Evolutionary conservation across 2,329 filamentous ascomycete species (phyloP).

Genomic region (Diaporthe velutina): DNA sequence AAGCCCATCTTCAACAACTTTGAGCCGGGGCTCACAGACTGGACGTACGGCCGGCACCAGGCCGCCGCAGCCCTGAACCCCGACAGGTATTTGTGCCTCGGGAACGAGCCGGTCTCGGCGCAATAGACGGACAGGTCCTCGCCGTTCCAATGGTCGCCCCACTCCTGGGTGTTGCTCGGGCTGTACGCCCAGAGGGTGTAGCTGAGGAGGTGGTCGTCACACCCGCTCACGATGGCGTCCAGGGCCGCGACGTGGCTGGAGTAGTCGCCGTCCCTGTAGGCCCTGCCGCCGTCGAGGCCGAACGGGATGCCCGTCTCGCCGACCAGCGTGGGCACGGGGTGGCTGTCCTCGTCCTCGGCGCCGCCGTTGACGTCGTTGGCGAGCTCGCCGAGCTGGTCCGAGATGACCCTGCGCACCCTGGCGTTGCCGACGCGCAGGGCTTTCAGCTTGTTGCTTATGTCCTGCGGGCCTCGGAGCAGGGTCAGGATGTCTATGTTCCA

Average conservation of each 20-base stretch:
- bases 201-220: conserved; percentile 42
- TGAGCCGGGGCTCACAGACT: conserved; percentile 33
- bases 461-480: conserved; percentile 41
- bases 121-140: conserved; percentile 45
- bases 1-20: conserved; percentile 9
- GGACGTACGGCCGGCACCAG: conserved; percentile 43
- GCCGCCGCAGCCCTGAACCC: conserved; percentile 41
- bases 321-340: conserved; percentile 39
- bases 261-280: conserved; percentile 44
- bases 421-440: conserved; percentile 42
- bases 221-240: conserved; percentile 42
- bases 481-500: conserved; percentile 45
- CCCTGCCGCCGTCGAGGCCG: conserved; percentile 41
- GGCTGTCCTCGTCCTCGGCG: neutral
- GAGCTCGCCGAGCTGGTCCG: conserved; percentile 42
- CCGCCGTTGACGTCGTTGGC: conserved; percentile 38
- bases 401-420: conserved; percentile 41
- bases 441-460: conserved; percentile 41
- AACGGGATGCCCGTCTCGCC: conserved; percentile 46
- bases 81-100: conserved; percentile 32
- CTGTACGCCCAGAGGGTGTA: conserved; percentile 44
- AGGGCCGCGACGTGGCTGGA: conserved; percentile 43
- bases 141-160: conserved; percentile 46
- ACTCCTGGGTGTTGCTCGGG: conserved; percentile 43
- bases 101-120: conserved; percentile 43